Evolutionary conservation across 495 filamentous ascomycete species (phyloP), one percentile per base, ranked within the genome.

Genomic region (Bryoglossum gracile): DNA sequence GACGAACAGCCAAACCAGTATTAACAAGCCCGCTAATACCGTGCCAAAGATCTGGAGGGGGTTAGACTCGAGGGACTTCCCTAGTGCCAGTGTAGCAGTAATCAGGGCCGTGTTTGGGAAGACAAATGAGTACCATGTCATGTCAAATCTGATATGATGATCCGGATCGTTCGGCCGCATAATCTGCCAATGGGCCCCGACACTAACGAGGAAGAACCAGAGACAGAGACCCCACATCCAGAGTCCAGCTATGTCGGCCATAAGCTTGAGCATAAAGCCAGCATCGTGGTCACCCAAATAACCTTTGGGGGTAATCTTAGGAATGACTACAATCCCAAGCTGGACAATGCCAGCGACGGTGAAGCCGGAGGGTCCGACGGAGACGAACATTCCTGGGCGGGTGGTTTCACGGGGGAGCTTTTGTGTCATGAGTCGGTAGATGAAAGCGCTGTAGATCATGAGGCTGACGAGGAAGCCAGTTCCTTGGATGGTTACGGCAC

Each of bases 361-460:
- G 61, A 94, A 94, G 3, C 77, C 86, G 36, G 73, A 76, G 0
- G 87, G 87, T 4, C 87, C 87, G 30, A 94, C 84, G 2, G 77
- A 83, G 38, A 92, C 87, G 54, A 92, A 92, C 76, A 92, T 87
- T 39, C 84, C 87, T 0, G 88, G 88, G 11, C 88, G 75, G 30
- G 85, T 73, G 41, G 71, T 78, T 60, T 89, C 87, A 49, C 76
- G 75, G 3, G 88, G 88, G 0, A 94, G 74, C 62, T 94, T 94
- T 56, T 92, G 86, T 0, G 88, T 91, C 88, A 94, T 94, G 34
- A 94, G 73, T 30, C 88, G 77, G 61, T 92, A 92, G 30, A 94
- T 77, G 57, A 88, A 94, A 30, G 88, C 84, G 13, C 85, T 81
- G 53, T 87, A 88, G 23, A 92, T 81, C 86, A 90, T 90, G 52